phyloP scores from a whole-genome alignment of 2,329 filamentous ascomycete species.

The Pyrenophora teres region DNA sequence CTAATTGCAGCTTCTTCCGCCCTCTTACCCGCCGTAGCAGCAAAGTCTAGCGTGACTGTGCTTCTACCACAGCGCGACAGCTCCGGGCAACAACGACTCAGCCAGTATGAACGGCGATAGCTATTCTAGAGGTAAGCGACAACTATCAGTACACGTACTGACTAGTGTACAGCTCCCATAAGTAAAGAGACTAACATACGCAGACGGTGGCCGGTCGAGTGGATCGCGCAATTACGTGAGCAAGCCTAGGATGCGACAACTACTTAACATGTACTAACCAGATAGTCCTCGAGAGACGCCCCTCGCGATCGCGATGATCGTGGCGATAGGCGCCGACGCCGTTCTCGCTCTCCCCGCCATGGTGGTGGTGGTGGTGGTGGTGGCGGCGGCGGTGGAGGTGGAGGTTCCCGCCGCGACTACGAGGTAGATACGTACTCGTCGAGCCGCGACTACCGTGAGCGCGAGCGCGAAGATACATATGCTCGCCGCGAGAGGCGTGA shows the following conservation, averaged over 20 bases:
- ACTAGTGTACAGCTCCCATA: slow-evolving; percentile 39
- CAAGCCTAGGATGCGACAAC: slow-evolving; percentile 14
- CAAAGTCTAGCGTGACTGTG: slow-evolving; percentile 18
- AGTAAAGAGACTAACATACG: slow-evolving; percentile 35
- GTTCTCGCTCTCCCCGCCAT: slow-evolving; percentile 85
- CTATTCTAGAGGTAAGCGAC: slow-evolving; percentile 73
- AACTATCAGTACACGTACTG: slow-evolving; percentile 42
- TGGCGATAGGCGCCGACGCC: slow-evolving; percentile 60
- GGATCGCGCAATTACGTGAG: slow-evolving; percentile 49
- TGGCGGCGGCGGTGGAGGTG: no score
- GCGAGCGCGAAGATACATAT: slow-evolving; percentile 93
- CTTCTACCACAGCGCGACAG: slow-evolving; percentile 14
- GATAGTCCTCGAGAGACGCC: slow-evolving; percentile 41
- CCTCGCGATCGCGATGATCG: slow-evolving; percentile 29
- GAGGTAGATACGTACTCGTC: slow-evolving; percentile 88
- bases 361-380: no score
- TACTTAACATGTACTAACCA: slow-evolving; percentile 27
- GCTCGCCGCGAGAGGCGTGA: slow-evolving; percentile 63
- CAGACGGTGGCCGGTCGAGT: slow-evolving; percentile 46
- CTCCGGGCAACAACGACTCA: slow-evolving; percentile 16
- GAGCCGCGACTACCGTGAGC: slow-evolving; percentile 87
- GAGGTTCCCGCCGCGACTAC: slow-evolving; percentile 65
- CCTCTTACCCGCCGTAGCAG: slow-evolving; percentile 7
- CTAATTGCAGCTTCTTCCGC: slow-evolving; percentile 24
- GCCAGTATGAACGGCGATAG: slow-evolving; percentile 80